Base-by-base conservation (phyloP, 2,329 filamentous ascomycete species). In the Claviceps cyperi region DNA sequence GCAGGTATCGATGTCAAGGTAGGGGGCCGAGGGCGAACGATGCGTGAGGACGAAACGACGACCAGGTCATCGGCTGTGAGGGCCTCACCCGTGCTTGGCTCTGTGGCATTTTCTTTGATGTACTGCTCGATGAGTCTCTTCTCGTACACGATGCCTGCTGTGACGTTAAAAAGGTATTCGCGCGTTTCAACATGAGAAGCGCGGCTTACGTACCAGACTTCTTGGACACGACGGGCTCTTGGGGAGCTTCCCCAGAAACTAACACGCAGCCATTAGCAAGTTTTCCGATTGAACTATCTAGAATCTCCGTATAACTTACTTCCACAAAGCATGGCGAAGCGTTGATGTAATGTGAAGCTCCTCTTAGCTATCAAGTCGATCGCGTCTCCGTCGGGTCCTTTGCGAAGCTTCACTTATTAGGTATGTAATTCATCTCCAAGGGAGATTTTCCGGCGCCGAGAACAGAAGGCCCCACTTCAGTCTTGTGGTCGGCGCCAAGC, bases 191-290 rank as follows among this genome's bases (percentile, higher is more conserved):
- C 9, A n/a, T 14, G 21, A 9, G 11, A 44, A 36, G 17, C 22
- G 5, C 44, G 21, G 38, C 24, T 32, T 19, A 72, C 81, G 60
- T 73, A 89, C 87, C 90, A 63, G 88, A 94, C 73, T 96, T 94
- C 68, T 86, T 84, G 63, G 92, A 98, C 62, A 89, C 86, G 58
- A 97, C 91, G 50, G 92, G 90, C 70, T 89, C 84, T 72, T 95
- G 86, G 57, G 92, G 91, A 71, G 88, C 83, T 78, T 96, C 91
- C 71, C 92, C 92, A 55, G 92, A 98, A 69, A 98, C 91, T 94
- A 53, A 43, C 9, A 15, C 24, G 15, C 13, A 8, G 5, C 46
- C 37, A 47, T 49, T n/a, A 17, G 46, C 14, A 50, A 24, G 2
- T 14, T 13, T 14, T 17, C n/a, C 28, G 15, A n/a, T 36, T 32